Evolutionary conservation across 352 stramenopile genomes (phyloP).

Genomic region (Phytophthora fragariaefolia): DNA sequence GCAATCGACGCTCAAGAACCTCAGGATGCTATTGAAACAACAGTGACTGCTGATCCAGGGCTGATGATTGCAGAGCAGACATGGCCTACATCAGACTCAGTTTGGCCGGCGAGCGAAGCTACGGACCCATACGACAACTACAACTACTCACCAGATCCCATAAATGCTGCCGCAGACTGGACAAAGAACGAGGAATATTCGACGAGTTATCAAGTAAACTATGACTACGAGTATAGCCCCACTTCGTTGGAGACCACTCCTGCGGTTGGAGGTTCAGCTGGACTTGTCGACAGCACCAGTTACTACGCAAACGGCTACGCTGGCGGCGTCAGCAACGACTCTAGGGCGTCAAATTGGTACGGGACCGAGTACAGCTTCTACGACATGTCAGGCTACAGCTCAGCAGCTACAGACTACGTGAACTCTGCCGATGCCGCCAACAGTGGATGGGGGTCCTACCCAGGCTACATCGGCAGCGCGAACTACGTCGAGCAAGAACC

Average conservation of each 20-base stretch:
- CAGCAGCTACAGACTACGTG: constrained; percentile 15
- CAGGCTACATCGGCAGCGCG: not conserved
- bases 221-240: constrained; percentile 13
- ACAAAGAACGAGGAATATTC: constrained; percentile 24
- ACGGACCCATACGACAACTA: constrained; percentile 31
- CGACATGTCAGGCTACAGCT: constrained; percentile 28
- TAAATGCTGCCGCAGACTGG: constrained; percentile 10
- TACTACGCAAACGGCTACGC: constrained; percentile 31
- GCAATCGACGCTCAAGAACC: not conserved
- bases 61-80: constrained; percentile 7
- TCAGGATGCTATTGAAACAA: not conserved
- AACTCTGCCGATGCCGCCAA: constrained; percentile 7
- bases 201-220: constrained; percentile 3
- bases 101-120: constrained; percentile 10
- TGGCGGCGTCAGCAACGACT: constrained; percentile 9
- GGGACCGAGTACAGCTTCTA: constrained; percentile 38
- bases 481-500: constrained; percentile 5
- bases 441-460: constrained; percentile 17
- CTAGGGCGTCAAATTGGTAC: constrained; percentile 26
- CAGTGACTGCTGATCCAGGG: not conserved
- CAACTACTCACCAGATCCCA: constrained; percentile 17
- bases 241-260: not conserved
- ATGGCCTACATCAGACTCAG: constrained; percentile 1
- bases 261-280: not conserved
- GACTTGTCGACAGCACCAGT: constrained; percentile 33